These are phyloP conservation scores for Xanthoparmelia taractica DNA, from an alignment of 495 filamentous ascomycete genomes.

Conservation along the genomic window DNA sequence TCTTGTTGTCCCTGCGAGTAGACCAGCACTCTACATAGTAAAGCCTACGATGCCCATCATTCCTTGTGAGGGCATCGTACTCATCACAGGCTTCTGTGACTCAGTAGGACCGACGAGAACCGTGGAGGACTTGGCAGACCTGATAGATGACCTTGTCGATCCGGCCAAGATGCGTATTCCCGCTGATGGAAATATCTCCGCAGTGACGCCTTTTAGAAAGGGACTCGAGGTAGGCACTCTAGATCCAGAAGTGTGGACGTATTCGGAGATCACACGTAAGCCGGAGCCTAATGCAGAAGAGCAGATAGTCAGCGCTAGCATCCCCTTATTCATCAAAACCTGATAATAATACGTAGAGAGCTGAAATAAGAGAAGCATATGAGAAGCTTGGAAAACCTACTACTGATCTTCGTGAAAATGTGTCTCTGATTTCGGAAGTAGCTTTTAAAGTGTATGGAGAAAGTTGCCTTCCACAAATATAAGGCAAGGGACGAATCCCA, in stretches of 20 bases:
- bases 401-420: background rate
- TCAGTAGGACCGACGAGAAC: too few species aligned
- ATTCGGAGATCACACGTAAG: background rate
- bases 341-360: background rate
- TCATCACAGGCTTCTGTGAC: too few species aligned
- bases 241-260: background rate
- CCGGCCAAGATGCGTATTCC: background rate
- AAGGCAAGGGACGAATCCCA: background rate
- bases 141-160: too few species aligned
- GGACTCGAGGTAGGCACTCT: background rate
- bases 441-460: background rate
- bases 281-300: background rate
- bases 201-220: background rate
- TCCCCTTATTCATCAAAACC: background rate
- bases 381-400: background rate
- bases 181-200: background rate
- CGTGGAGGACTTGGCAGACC: too few species aligned
- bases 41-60: too few species aligned
- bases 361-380: background rate
- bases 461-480: background rate
- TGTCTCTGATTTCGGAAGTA: background rate
- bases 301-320: background rate
- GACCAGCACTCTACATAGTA: too few species aligned
- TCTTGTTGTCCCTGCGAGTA: too few species aligned
- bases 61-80: too few species aligned